Evolutionary conservation across 768 basidiomycete genomes (phyloP).

Genomic region (Pulveroboletus frians): DNA sequence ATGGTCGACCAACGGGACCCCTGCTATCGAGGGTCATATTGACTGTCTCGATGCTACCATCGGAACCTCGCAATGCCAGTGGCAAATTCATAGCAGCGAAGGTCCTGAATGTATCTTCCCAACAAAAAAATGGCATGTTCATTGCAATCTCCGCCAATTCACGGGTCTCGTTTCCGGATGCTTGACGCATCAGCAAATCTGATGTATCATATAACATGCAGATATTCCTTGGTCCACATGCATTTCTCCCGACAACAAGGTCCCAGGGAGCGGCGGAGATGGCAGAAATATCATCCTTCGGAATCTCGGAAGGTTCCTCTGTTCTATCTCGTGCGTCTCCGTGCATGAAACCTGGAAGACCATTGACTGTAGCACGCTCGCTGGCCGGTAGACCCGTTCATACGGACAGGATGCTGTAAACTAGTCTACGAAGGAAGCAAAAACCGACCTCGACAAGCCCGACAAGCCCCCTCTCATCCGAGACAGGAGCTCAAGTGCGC

Average conservation of each 20-base stretch:
- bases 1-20: background rate
- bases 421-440: background rate
- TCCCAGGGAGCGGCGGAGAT: background rate
- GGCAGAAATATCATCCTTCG: background rate
- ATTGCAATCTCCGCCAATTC: background rate
- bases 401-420: background rate
- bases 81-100: background rate
- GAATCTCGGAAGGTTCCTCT: background rate
- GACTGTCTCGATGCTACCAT: background rate
- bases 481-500: background rate
- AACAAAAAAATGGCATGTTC: background rate
- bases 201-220: background rate
- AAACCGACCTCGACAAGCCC: background rate
- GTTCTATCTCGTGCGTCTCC: background rate
- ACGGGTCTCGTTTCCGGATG: background rate
- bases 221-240: background rate
- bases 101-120: background rate
- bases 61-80: background rate
- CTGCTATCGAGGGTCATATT: background rate
- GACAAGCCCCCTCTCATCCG: background rate
- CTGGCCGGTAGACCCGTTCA: background rate
- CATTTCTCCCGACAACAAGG: background rate
- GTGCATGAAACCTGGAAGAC: background rate
- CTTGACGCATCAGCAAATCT: background rate
- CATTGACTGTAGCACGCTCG: too few relatives aligned